Conservation (phyloP, 2,329 filamentous ascomycete species). For the Bipolaris victoriae region DNA sequence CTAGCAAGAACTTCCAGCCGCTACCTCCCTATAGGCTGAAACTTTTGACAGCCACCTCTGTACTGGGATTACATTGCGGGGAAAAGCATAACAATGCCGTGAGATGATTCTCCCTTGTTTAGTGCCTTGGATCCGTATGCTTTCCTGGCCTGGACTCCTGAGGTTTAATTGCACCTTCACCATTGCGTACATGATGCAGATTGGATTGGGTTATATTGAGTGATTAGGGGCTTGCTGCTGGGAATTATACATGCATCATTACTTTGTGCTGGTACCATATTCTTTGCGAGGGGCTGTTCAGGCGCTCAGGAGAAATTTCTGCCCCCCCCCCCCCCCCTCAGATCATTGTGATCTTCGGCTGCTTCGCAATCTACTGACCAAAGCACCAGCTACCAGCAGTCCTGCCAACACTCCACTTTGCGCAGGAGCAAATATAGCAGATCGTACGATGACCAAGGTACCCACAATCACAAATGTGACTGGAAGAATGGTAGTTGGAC, state of each 20-base stretch:
- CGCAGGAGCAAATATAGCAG: constrained; percentile 64
- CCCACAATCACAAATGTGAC: constrained; percentile 63
- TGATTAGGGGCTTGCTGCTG: not conserved
- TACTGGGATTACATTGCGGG: constrained; percentile 8
- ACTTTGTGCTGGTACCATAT: not conserved
- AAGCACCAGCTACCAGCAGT: constrained; percentile 59
- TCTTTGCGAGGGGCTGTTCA: not conserved
- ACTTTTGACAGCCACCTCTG: too few species aligned
- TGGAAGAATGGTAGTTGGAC: constrained; percentile 59
- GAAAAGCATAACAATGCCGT: not conserved
- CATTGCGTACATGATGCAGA: not conserved
- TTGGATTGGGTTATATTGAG: constrained; percentile 1
- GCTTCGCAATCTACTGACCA: constrained; percentile 41
- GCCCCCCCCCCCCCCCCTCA: not conserved
- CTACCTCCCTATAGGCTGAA: too few species aligned
- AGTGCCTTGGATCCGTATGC: not conserved
- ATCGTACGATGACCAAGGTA: constrained; percentile 64
- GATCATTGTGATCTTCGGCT: constrained; percentile 12
- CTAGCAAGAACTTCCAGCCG: too few species aligned
- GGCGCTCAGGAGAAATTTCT: not conserved
- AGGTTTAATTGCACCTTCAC: not conserved
- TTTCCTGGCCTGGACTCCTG: not conserved
- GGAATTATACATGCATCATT: not conserved
- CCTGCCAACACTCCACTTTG: constrained; percentile 60
- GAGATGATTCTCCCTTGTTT: constrained; percentile 9